Conservation (phyloP, 352 stramenopile species). For the Pythium dissimile region DNA sequence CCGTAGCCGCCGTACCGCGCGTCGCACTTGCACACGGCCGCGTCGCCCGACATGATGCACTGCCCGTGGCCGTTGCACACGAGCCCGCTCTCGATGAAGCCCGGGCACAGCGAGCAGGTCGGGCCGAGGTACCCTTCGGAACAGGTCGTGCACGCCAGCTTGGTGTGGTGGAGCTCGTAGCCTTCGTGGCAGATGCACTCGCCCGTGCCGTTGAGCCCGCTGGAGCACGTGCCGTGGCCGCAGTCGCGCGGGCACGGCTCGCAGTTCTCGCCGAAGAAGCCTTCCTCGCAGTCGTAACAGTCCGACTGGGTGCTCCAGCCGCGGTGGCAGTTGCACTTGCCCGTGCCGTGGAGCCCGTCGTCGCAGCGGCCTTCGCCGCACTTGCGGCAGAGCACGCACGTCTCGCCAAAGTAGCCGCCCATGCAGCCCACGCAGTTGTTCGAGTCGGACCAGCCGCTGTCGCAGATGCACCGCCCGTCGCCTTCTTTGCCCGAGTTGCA, state of each 20-base stretch:
- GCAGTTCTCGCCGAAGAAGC: conserved; percentile 80
- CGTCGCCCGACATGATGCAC: conserved; percentile 48
- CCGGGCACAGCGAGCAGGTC: conserved; percentile 66
- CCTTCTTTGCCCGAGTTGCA: conserved; percentile 81
- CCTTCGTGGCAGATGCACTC: conserved; percentile 74
- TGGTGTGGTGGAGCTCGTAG: conserved; percentile 59
- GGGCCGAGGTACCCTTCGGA: conserved; percentile 73
- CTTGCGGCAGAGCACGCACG: conserved; percentile 66
- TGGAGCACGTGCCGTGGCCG: conserved; percentile 69
- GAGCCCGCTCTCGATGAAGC: conserved; percentile 67
- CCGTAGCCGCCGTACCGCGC: conserved; percentile 64
- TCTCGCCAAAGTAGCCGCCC: conserved; percentile 73
- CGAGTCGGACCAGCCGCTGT: conserved; percentile 81
- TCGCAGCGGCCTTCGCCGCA: conserved; percentile 80
- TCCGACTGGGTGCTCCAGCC: conserved; percentile 73
- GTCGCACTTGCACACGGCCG: conserved; percentile 69
- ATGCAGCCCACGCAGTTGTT: conserved; percentile 89
- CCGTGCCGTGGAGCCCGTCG: conserved; percentile 68
- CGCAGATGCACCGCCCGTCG: conserved; percentile 81
- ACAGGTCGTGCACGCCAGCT: conserved; percentile 69
- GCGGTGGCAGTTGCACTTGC: conserved; percentile 77
- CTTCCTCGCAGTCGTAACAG: conserved; percentile 82
- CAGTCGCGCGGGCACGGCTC: conserved; percentile 63
- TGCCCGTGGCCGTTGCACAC: conserved; percentile 67
- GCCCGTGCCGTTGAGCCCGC: conserved; percentile 73